phyloP scores from a whole-genome alignment of 257 asterid species.

The Jacaranda mimosifolia region DNA sequence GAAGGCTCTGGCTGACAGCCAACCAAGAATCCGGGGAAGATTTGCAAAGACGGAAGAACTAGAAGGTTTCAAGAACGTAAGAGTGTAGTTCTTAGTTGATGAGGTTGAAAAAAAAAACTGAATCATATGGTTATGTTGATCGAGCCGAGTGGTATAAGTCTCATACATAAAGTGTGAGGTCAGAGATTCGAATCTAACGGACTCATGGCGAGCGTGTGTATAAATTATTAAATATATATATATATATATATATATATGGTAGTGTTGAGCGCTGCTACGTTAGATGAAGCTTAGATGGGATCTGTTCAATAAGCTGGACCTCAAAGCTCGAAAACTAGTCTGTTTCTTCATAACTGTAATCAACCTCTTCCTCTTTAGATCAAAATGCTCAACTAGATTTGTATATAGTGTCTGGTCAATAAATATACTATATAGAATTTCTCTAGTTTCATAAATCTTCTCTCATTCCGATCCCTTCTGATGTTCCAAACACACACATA shows the following conservation, averaged over 20 bases:
- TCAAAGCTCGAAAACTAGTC: slow-evolving; percentile 4
- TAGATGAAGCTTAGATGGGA: slow-evolving; percentile 16
- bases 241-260: neutral
- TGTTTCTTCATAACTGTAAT: slow-evolving; percentile 30
- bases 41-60: slow-evolving; percentile 79
- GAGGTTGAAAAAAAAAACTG: slow-evolving; percentile 1
- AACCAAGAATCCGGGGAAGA: slow-evolving; percentile 92
- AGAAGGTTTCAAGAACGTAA: slow-evolving; percentile 45
- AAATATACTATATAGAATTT: slow-evolving; percentile 4
- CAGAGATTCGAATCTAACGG: too few species aligned
- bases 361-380: slow-evolving; percentile 25
- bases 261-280: slow-evolving; percentile 8
- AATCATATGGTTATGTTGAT: too few species aligned
- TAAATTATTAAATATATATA: too few species aligned
- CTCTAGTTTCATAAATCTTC: slow-evolving; percentile 1
- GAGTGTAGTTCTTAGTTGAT: slow-evolving; percentile 28
- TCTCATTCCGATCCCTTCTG: too few species aligned
- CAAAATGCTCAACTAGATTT: slow-evolving; percentile 33
- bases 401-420: slow-evolving; percentile 48
- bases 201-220: too few species aligned
- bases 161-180: too few species aligned
- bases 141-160: too few species aligned
- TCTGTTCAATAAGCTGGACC: slow-evolving; percentile 29
- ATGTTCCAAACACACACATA: too few species aligned
- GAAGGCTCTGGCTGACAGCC: slow-evolving; percentile 95